A percentile compares a stretch with the other conserved stretches of the same genome.
phyloP scores from a whole-genome alignment of 345 rosid species.

The Bruguiera parviflora region DNA sequence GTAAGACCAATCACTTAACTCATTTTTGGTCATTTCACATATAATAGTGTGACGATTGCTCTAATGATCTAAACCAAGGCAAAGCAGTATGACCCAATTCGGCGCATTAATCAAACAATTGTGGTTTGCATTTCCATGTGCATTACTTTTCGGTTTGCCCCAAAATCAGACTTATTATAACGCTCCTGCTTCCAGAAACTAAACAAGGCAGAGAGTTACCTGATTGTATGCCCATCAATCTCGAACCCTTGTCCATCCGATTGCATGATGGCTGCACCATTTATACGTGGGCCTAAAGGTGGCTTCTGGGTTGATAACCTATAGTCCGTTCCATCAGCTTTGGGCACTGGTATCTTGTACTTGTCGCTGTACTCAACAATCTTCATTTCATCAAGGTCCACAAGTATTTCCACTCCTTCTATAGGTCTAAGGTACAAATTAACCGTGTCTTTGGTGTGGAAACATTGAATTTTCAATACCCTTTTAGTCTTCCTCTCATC shows the following conservation, averaged over 20 bases:
- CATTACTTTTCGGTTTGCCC: too few relatives aligned
- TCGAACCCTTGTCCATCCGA: conserved; percentile 15
- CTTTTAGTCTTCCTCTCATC: conserved; percentile 12
- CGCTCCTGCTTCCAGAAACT: neutral
- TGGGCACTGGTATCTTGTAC: conserved; percentile 16
- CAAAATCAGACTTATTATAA: too few relatives aligned
- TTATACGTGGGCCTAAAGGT: conserved; percentile 25
- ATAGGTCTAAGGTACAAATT: conserved; percentile 25
- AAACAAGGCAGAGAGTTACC: neutral
- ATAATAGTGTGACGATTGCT: too few relatives aligned
- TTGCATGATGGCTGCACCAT: conserved; percentile 10
- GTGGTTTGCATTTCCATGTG: too few relatives aligned
- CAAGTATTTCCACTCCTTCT: conserved; percentile 25
- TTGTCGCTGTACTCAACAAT: conserved; percentile 18
- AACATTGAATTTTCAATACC: conserved; percentile 18
- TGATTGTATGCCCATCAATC: conserved; percentile 21
- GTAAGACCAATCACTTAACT: too few relatives aligned
- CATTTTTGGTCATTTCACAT: too few relatives aligned
- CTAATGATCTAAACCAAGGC: too few relatives aligned
- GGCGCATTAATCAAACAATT: too few relatives aligned
- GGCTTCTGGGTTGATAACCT: conserved; percentile 13
- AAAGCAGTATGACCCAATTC: too few relatives aligned
- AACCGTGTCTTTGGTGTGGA: conserved; percentile 10
- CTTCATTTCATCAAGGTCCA: conserved; percentile 27
- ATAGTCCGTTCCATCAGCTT: conserved; percentile 26